Conservation (phyloP, 345 rosid genomes). For the Hypericum androsaemum region DNA sequence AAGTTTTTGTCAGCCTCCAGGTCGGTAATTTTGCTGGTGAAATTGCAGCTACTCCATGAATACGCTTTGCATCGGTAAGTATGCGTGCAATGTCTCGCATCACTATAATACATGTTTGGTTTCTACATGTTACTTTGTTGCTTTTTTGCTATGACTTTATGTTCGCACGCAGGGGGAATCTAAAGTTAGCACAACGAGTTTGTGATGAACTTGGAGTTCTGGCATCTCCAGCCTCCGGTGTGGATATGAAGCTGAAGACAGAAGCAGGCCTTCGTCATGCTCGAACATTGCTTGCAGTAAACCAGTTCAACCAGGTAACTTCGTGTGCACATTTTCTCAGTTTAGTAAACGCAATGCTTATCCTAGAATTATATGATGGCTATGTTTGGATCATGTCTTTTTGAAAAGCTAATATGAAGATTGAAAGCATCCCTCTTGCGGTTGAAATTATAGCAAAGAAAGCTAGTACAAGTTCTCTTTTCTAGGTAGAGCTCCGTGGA, state of each 20-base stretch:
- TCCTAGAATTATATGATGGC: no score
- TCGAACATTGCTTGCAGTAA: slow-evolving; percentile 89
- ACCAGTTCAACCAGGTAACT: slow-evolving; percentile 76
- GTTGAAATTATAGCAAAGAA: no score
- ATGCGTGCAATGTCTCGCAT: slow-evolving; percentile 10
- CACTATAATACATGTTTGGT: slow-evolving; percentile 2
- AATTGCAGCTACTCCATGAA: slow-evolving; percentile 89
- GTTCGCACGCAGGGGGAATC: slow-evolving; percentile 48
- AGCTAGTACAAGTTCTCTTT: no score
- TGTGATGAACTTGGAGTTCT: slow-evolving; percentile 83
- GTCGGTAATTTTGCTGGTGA: slow-evolving; percentile 62
- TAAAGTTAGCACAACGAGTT: slow-evolving; percentile 72
- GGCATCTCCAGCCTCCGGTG: slow-evolving; percentile 70
- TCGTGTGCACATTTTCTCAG: slow-evolving; percentile 2
- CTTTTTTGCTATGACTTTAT: slow-evolving; percentile 7
- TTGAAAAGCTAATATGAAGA: no score
- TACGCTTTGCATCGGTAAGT: slow-evolving; percentile 75
- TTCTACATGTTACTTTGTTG: slow-evolving; percentile 3
- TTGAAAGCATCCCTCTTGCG: no score
- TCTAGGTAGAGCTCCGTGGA: no score
- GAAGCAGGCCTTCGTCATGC: slow-evolving; percentile 89
- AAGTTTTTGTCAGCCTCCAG: slow-evolving; percentile 67
- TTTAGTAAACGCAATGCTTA: no score
- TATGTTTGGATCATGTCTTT: no score
- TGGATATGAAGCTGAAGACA: slow-evolving; percentile 80